Evolutionary conservation across 768 basidiomycete species (phyloP).

Genomic region (Tubosaeta brunneosetosa): DNA sequence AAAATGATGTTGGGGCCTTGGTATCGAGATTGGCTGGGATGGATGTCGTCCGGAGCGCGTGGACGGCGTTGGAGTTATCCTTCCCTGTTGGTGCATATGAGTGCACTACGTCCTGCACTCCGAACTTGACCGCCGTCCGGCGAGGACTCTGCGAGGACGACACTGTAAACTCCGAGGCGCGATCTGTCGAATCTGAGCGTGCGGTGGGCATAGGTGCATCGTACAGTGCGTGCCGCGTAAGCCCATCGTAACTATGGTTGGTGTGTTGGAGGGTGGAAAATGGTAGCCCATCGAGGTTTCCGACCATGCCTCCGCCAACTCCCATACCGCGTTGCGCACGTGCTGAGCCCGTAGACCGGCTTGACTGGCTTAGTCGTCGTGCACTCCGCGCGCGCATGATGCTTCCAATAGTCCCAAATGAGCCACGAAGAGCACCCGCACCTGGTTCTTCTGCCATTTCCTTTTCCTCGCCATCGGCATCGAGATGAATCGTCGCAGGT

Average conservation of each 20-base stretch:
- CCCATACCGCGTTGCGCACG: slow-evolving; percentile 17
- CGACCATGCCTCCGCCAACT: slow-evolving; percentile 27
- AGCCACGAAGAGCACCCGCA: slow-evolving; percentile 86
- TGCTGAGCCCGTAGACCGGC: slow-evolving; percentile 26
- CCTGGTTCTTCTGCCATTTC: slow-evolving; percentile 77
- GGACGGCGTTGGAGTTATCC: slow-evolving; percentile 40
- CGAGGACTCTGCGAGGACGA: slow-evolving; percentile 31
- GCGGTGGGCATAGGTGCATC: slow-evolving; percentile 72
- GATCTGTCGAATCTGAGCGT: slow-evolving; percentile 35
- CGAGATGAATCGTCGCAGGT: slow-evolving; percentile 26
- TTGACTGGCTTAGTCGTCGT: slow-evolving; percentile 47
- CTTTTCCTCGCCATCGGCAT: slow-evolving; percentile 59
- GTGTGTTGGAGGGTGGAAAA: slow-evolving; percentile 22
- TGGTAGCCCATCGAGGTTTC: slow-evolving; percentile 20
- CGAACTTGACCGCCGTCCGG: slow-evolving; percentile 72
- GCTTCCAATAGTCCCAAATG: slow-evolving; percentile 87
- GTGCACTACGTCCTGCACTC: slow-evolving; percentile 66
- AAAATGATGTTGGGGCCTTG: slow-evolving; percentile 13
- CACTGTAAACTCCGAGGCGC: slow-evolving; percentile 30
- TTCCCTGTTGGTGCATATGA: slow-evolving; percentile 61
- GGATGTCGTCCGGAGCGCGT: slow-evolving; percentile 26
- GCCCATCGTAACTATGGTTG: slow-evolving; percentile 41
- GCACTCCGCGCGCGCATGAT: slow-evolving; percentile 72
- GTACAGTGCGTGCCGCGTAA: slow-evolving; percentile 81
- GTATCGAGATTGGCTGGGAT: slow-evolving; percentile 15